These are phyloP conservation scores for Gastrolobium villosum DNA, from an alignment of 306 rosid species.

Conservation along the genomic window DNA sequence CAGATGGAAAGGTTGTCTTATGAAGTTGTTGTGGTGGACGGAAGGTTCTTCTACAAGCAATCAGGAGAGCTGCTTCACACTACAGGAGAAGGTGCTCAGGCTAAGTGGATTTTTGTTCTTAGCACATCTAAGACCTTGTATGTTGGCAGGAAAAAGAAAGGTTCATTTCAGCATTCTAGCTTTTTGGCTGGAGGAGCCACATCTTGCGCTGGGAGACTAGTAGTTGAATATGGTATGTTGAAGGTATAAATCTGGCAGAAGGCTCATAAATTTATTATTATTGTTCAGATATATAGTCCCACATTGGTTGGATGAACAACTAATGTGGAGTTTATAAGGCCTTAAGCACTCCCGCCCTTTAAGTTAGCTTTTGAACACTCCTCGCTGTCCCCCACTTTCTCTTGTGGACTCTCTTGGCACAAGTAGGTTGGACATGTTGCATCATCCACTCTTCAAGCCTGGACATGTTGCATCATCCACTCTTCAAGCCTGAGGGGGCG, in stretches of 20 bases:
- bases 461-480: no score
- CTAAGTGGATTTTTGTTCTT: slow-evolving; percentile 93
- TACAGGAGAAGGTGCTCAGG: slow-evolving; percentile 49
- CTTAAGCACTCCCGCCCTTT: no score
- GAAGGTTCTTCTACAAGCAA: slow-evolving; percentile 62
- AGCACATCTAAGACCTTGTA: slow-evolving; percentile 79
- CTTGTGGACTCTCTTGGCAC: no score
- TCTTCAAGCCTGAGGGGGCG: no score
- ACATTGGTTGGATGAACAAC: no score
- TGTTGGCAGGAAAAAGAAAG: slow-evolving; percentile 78
- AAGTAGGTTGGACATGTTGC: no score
- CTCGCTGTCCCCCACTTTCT: no score
- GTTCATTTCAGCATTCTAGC: slow-evolving; percentile 94
- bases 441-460: no score
- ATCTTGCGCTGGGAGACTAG: slow-evolving; percentile 85
- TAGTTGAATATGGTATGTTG: slow-evolving; percentile 73
- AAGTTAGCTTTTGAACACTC: no score
- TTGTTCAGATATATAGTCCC: no score
- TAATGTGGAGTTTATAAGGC: no score
- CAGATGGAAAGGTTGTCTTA: slow-evolving; percentile 75
- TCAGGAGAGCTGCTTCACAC: slow-evolving; percentile 67
- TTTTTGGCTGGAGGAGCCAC: slow-evolving; percentile 97
- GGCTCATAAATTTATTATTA: neutral
- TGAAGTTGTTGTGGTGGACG: slow-evolving; percentile 68
- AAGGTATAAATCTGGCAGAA: slow-evolving; percentile 60